phyloP scores from a whole-genome alignment of 305 asterid genomes.

The Plantago rigida region DNA sequence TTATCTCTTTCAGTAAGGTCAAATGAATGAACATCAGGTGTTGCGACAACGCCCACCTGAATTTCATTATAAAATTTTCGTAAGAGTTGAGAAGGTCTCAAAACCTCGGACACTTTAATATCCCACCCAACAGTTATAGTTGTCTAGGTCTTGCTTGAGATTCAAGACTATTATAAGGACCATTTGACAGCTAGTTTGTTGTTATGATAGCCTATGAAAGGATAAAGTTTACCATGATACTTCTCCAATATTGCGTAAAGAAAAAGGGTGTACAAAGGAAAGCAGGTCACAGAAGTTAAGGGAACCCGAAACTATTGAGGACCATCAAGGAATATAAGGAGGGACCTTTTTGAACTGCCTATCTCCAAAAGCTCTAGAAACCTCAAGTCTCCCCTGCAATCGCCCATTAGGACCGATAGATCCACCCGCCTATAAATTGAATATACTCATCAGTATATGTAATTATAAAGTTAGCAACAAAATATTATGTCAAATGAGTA shows the following conservation, averaged over 20 bases:
- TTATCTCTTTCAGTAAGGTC: slow-evolving; percentile 82
- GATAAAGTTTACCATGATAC: not conserved
- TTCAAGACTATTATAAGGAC: no score
- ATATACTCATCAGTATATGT: slow-evolving; percentile 12
- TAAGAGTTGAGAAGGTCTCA: no score
- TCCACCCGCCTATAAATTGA: slow-evolving; percentile 65
- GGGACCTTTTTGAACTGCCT: slow-evolving; percentile 78
- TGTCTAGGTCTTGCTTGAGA: no score
- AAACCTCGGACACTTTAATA: no score
- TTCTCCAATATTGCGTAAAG: not conserved
- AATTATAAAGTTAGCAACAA: slow-evolving; percentile 9
- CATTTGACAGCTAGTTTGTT: no score
- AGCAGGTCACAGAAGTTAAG: slow-evolving; percentile 13
- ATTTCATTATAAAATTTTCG: slow-evolving; percentile 13
- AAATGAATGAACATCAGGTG: slow-evolving; percentile 79
- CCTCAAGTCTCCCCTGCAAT: slow-evolving; percentile 84
- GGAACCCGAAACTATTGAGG: slow-evolving; percentile 11
- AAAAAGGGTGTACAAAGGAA: slow-evolving; percentile 20
- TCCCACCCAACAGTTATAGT: no score
- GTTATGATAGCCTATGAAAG: not conserved
- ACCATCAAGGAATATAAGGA: slow-evolving; percentile 14
- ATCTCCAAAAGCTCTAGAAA: slow-evolving; percentile 91
- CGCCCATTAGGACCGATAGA: slow-evolving; percentile 76
- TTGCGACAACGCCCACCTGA: slow-evolving; percentile 85
- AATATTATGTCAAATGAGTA: slow-evolving; percentile 1